Evolutionary conservation across 2,329 filamentous ascomycete species (phyloP), one percentile per base, ranked within the genome.

Genomic region (Chalara sp.): DNA sequence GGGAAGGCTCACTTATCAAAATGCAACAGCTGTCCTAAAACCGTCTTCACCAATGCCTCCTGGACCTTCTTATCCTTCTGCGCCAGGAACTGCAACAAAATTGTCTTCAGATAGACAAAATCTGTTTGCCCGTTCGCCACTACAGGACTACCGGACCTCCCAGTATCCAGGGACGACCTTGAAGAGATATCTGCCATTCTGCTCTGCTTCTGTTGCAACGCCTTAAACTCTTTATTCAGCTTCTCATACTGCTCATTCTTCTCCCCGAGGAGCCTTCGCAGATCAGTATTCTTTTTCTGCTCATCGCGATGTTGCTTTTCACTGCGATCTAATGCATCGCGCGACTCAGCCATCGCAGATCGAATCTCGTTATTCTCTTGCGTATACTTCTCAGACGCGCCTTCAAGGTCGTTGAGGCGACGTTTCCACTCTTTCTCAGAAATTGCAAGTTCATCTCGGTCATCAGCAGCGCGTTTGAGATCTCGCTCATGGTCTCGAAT

Each of bases 281-380:
- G 71, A 53, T 96, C 90, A 0, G 75, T 72, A 57, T 85, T 87
- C 63, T 95, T 88, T 69, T 83, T 88, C 67, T 96, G 91, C 5
- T 87, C 75, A n/a, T 93, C 87, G 32, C 83, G 79, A 0, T 87
- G 82, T 67, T 95, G 88, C 64, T 80, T 83, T 69, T 99, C 93
- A 35, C 87, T 92, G 45, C 89, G 87, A 59, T 97, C 91, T 1
- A 99, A 75, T 0, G 90, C 84, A 52, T 88, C 79, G 1, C 87
- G 83, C 32, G 99, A 75, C 58, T 88, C 84, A 6, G 81, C 76
- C 72, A 95, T 89, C 0, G 90, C 87, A 6, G 80, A 72, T 32
- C 86, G 83, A 61, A 91, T 79, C 59, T 96, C 90, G 4, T 77
- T 76, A 1, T 86, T 76, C 66, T 97, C 92, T 42, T 84, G 81